phyloP scores from a whole-genome alignment of 345 rosid genomes.

The Populus alba region DNA sequence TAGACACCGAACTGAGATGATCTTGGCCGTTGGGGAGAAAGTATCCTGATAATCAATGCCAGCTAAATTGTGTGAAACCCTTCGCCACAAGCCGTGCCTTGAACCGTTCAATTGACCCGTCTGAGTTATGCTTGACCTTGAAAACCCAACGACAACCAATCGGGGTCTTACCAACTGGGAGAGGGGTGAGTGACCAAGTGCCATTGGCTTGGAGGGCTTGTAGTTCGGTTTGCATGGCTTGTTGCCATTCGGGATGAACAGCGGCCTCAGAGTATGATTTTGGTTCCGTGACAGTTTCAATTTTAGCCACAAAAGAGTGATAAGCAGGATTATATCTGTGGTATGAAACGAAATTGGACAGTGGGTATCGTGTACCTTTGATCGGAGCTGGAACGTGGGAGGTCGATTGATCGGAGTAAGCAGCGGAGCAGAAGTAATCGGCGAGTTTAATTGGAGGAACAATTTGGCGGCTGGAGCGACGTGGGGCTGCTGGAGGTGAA shows the following conservation, averaged over 20 bases:
- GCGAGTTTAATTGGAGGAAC: neutral
- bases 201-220: neutral
- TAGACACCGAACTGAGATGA: neutral
- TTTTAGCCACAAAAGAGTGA: neutral
- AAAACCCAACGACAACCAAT: neutral
- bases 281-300: neutral
- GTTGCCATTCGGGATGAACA: neutral
- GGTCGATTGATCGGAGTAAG: neutral
- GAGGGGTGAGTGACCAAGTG: neutral
- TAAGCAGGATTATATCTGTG: neutral
- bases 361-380: slow-evolving; percentile 8
- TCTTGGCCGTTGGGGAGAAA: neutral
- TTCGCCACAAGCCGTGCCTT: neutral
- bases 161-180: neutral
- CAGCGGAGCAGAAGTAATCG: neutral
- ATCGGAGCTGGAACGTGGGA: neutral
- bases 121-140: neutral
- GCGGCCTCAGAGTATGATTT: neutral
- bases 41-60: neutral
- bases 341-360: slow-evolving; percentile 2
- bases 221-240: neutral
- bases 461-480: neutral
- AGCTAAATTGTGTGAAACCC: neutral
- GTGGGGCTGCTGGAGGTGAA: neutral
- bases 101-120: neutral